These are phyloP conservation scores for Kurtzmaniella natalensis DNA, from an alignment of 1,139 yeast genomes.

Conservation along the genomic window DNA sequence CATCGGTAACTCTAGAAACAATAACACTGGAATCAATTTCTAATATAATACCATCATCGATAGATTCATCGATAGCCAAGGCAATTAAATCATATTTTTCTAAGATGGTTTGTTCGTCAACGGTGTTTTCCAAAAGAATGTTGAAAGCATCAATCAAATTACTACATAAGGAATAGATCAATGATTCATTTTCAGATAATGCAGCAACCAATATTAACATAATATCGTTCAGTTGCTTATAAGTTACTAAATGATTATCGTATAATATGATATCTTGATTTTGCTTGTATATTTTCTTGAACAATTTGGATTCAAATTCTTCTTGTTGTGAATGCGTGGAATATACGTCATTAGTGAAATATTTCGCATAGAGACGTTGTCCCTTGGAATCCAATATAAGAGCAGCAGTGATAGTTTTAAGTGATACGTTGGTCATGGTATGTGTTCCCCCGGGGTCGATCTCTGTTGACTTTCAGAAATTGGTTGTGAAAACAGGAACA, in stretches of 20 bases:
- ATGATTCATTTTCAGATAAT: slow-evolving; percentile 79
- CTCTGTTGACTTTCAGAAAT: no score
- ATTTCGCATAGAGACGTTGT: slow-evolving; percentile 76
- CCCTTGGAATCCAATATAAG: slow-evolving; percentile 82
- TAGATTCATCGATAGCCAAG: slow-evolving; percentile 84
- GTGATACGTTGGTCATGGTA: slow-evolving; percentile 56
- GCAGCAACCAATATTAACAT: slow-evolving; percentile 68
- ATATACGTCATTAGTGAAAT: slow-evolving; percentile 51
- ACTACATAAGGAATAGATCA: slow-evolving; percentile 71
- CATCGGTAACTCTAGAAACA: slow-evolving; percentile 82
- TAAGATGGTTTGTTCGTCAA: slow-evolving; percentile 74
- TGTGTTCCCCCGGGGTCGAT: no score
- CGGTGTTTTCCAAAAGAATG: slow-evolving; percentile 65
- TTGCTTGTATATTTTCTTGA: slow-evolving; percentile 71
- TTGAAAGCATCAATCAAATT: slow-evolving; percentile 81
- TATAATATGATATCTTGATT: slow-evolving; percentile 77
- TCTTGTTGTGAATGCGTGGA: slow-evolving; percentile 58
- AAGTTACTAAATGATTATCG: slow-evolving; percentile 74
- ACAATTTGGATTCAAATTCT: slow-evolving; percentile 70
- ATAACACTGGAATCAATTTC: slow-evolving; percentile 87
- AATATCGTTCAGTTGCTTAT: slow-evolving; percentile 79
- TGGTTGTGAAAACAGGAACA: no score
- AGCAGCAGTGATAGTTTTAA: slow-evolving; percentile 75
- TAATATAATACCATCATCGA: slow-evolving; percentile 87
- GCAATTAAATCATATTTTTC: slow-evolving; percentile 85